A percentile compares a stretch with the other conserved stretches of the same genome.
Conservation (phyloP, 371 early-diverging fungal species). For the Apophysomyces sp. region DNA sequence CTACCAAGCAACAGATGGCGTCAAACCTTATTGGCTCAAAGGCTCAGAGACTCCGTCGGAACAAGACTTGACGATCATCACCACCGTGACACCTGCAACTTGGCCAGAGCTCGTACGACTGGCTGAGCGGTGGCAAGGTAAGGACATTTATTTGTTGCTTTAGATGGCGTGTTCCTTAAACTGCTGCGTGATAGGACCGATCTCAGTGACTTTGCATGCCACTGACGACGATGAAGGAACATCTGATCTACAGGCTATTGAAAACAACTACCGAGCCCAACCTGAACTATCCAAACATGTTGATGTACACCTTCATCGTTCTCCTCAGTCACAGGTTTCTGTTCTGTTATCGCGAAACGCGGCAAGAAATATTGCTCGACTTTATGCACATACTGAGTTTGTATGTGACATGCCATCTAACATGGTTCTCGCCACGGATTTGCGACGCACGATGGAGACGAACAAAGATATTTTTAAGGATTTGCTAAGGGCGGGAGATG, state of each 20-base stretch:
- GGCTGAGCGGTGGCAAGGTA: conserved; percentile 48
- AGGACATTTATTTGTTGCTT: not conserved
- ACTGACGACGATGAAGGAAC: conserved; percentile 17
- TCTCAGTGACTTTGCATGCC: conserved; percentile 43
- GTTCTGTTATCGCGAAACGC: conserved; percentile 44
- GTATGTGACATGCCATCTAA: conserved; percentile 36
- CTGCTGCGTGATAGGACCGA: conserved; percentile 25
- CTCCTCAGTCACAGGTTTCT: conserved; percentile 19
- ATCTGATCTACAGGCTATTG: conserved; percentile 12
- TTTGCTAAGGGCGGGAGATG: conserved; percentile 31
- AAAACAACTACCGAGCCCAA: conserved; percentile 17
- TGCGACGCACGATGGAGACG: conserved; percentile 33
- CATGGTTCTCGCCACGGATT: conserved; percentile 39
- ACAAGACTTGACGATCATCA: conserved; percentile 39
- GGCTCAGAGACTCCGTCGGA: conserved; percentile 16
- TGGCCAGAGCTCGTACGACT: conserved; percentile 39
- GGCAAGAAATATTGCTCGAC: conserved; percentile 48
- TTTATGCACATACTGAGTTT: conserved; percentile 41
- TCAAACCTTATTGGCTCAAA: conserved; percentile 44
- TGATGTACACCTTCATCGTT: conserved; percentile 34
- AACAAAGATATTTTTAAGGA: conserved; percentile 35
- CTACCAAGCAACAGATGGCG: conserved; percentile 29
- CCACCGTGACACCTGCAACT: conserved; percentile 32
- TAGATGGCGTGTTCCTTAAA: not conserved
- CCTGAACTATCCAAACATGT: conserved; percentile 28